Conservation (phyloP, 2,329 filamentous ascomycete species). For the Volutella citrinella region DNA sequence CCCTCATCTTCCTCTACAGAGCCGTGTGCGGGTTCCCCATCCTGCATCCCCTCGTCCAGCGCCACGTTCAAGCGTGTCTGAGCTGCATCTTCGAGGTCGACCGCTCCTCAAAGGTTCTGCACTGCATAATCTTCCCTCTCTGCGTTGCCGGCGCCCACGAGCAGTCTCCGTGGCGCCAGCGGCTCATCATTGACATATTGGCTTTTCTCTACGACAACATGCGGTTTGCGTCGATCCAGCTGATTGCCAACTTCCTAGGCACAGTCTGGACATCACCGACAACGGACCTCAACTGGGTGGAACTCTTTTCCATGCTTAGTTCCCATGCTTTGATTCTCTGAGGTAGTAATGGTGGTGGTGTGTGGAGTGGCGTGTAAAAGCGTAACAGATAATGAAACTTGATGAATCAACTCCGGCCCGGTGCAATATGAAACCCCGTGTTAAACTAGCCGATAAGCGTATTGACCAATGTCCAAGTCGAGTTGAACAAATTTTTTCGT, state of each 20-base stretch:
- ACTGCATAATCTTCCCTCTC: conserved; percentile 37
- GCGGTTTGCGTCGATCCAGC: conserved; percentile 36
- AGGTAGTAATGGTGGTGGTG: too few relatives aligned
- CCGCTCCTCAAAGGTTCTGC: conserved; percentile 34
- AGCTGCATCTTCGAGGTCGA: conserved; percentile 34
- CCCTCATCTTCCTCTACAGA: conserved; percentile 41
- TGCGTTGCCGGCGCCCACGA: conserved; percentile 36
- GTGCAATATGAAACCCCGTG: too few relatives aligned
- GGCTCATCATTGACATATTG: conserved; percentile 14
- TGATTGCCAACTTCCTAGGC: conserved; percentile 7
- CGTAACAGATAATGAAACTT: too few relatives aligned
- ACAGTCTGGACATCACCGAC: not conserved
- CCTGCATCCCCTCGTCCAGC: conserved; percentile 37
- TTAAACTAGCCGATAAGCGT: too few relatives aligned
- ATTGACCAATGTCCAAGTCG: too few relatives aligned
- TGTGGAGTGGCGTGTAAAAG: too few relatives aligned
- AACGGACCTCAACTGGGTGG: not conserved
- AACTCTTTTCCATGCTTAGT: not conserved
- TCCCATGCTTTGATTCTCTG: not conserved
- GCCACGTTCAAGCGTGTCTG: conserved; percentile 34
- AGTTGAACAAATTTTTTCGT: too few relatives aligned
- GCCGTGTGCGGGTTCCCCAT: conserved; percentile 38
- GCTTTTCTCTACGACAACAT: conserved; percentile 29
- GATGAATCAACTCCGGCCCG: too few relatives aligned
- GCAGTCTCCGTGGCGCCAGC: conserved; percentile 25